Evolutionary conservation across 352 stramenopile genomes (phyloP).

Genomic region (Phytophthora ramorum): DNA sequence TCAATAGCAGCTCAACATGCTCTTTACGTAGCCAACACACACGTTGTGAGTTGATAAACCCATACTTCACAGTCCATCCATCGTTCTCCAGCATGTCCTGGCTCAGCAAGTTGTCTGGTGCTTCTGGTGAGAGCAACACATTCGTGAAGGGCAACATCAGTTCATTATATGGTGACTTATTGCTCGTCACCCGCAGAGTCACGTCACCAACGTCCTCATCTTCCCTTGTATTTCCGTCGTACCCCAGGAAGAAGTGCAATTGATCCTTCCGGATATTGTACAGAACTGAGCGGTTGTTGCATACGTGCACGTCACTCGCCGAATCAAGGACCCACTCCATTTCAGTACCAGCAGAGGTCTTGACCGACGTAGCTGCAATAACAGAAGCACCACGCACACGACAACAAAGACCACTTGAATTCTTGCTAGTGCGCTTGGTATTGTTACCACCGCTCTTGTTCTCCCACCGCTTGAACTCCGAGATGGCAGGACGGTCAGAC

Average conservation of each 20-base stretch:
- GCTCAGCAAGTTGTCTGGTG: constrained; percentile 21
- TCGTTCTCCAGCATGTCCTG: constrained; percentile 4
- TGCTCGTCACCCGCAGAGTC: constrained; percentile 1
- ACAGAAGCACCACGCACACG: background rate
- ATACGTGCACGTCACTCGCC: constrained; percentile 13
- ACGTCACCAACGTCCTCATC: background rate
- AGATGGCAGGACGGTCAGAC: too few species aligned
- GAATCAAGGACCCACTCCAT: constrained; percentile 18
- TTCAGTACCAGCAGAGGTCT: background rate
- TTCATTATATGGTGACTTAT: constrained; percentile 8
- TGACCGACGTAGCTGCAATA: constrained; percentile 5
- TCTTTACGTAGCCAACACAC: constrained; percentile 10
- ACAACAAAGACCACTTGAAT: background rate
- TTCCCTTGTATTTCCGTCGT: background rate
- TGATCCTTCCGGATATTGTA: background rate
- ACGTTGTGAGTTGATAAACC: background rate
- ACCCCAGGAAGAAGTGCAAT: constrained; percentile 1
- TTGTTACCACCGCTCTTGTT: background rate
- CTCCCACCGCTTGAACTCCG: too few species aligned
- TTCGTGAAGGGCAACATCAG: background rate
- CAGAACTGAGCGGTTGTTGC: constrained; percentile 1
- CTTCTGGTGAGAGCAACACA: constrained; percentile 5
- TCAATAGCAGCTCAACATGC: background rate
- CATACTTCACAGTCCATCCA: constrained; percentile 8
- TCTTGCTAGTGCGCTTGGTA: background rate